Evolutionary conservation across 805 yeast genomes (phyloP).

Genomic region (Candida easanensis): DNA sequence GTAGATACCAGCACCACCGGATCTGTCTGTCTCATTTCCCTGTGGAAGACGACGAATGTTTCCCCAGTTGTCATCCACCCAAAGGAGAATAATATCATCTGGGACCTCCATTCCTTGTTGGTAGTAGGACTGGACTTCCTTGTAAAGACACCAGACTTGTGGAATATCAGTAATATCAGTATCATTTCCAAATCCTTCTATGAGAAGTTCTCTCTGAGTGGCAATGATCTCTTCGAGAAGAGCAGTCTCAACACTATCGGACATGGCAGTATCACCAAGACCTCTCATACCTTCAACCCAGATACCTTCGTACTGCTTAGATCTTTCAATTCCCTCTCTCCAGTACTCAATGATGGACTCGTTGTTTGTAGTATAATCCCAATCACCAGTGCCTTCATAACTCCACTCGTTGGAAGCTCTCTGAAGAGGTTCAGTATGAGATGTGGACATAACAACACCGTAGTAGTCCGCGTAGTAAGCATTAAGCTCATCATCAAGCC

Average conservation of each 20-base stretch:
- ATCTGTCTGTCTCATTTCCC: conserved; percentile 12
- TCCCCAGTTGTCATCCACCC: conserved; percentile 18
- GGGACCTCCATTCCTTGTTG: conserved; percentile 13
- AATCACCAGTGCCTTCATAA: conserved; percentile 11
- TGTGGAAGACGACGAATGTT: conserved; percentile 14
- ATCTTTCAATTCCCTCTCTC: conserved; percentile 10
- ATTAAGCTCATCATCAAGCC: conserved; percentile 11
- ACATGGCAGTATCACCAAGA: conserved; percentile 10
- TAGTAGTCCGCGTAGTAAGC: conserved; percentile 12
- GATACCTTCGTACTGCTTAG: conserved; percentile 11
- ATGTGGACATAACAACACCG: conserved; percentile 16
- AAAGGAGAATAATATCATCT: conserved; percentile 11
- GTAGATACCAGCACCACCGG: conserved; percentile 16
- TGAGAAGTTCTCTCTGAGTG: conserved; percentile 6
- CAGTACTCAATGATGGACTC: conserved; percentile 12
- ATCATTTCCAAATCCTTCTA: conserved; percentile 9
- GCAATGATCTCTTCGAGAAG: conserved; percentile 11
- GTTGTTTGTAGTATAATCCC: conserved; percentile 17
- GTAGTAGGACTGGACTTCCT: conserved; percentile 14
- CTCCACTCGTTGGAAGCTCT: conserved; percentile 17
- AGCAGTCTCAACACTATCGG: conserved; percentile 11
- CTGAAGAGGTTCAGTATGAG: conserved; percentile 14
- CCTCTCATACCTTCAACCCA: conserved; percentile 18
- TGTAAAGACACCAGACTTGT: conserved; percentile 15
- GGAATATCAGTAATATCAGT: conserved; percentile 13